Conservation (phyloP, 345 rosid species). For the Acer yangbiense region DNA sequence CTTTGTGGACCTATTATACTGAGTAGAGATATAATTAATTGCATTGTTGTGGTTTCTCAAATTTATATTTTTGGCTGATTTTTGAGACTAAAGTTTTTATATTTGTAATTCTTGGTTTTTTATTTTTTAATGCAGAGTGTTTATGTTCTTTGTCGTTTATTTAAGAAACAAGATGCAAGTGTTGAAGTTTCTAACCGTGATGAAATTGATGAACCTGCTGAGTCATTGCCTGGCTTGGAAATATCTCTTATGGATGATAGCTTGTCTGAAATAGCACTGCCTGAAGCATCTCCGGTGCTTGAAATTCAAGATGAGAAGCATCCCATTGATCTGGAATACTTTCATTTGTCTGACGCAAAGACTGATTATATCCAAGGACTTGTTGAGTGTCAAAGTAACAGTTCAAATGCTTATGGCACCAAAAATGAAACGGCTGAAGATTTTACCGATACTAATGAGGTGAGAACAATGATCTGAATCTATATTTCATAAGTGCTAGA, state of each 20-base stretch:
- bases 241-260: conserved; percentile 35
- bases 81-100: neutral
- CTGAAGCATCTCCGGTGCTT: conserved; percentile 27
- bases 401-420: conserved; percentile 9
- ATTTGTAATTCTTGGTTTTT: neutral
- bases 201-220: conserved; percentile 45
- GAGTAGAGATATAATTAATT: neutral
- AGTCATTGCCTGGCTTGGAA: conserved; percentile 37
- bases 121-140: conserved; percentile 45
- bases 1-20: neutral
- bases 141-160: conserved; percentile 65
- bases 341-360: neutral
- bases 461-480: conserved; percentile 24
- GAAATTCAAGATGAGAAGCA: conserved; percentile 32
- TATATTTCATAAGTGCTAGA: neutral
- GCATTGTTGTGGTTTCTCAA: neutral
- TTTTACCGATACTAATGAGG: conserved; percentile 31
- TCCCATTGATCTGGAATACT: conserved; percentile 18
- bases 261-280: conserved; percentile 26
- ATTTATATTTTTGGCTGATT: neutral
- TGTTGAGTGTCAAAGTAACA: conserved; percentile 18
- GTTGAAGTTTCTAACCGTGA: conserved; percentile 34
- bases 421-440: conserved; percentile 23
- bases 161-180: conserved; percentile 61
- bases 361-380: conserved; percentile 7